These are phyloP conservation scores for Caloboletus inedulis DNA, from an alignment of 1,284 basidiomycete species.

Conservation along the genomic window DNA sequence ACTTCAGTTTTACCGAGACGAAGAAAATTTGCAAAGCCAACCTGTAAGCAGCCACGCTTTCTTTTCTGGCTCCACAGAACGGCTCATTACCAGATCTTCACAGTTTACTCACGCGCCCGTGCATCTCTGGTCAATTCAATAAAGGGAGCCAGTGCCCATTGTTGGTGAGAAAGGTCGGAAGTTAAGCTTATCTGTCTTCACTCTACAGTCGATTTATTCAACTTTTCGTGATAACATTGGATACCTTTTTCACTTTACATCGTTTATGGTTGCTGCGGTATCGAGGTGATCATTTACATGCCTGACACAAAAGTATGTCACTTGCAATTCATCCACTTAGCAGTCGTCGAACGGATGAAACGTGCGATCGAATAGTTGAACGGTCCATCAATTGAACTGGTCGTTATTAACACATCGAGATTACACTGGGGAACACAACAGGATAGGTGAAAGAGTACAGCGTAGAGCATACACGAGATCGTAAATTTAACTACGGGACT, in stretches of 20 bases:
- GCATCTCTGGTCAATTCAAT: constrained; percentile 53
- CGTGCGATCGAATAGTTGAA: not conserved
- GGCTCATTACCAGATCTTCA: not conserved
- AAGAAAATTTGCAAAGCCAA: constrained; percentile 64
- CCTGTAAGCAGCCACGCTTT: constrained; percentile 48
- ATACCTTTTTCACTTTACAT: not conserved
- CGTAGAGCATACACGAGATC: constrained; percentile 9
- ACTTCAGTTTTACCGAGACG: constrained; percentile 59
- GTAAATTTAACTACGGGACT: constrained; percentile 8
- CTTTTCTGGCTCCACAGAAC: not conserved
- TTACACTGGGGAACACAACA: constrained; percentile 8
- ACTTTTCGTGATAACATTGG: not conserved
- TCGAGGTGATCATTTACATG: not conserved
- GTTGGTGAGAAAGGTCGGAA: constrained; percentile 38
- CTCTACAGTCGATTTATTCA: not conserved
- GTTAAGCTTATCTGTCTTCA: not conserved
- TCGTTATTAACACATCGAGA: constrained; percentile 13
- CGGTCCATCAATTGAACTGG: not conserved
- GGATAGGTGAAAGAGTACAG: constrained; percentile 4
- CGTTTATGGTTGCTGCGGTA: not conserved
- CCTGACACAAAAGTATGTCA: not conserved
- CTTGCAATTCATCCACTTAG: not conserved
- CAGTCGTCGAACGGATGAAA: not conserved
- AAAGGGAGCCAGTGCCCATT: constrained; percentile 71
- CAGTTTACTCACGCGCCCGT: constrained; percentile 73